phyloP scores from a whole-genome alignment of 352 stramenopile genomes.

The Phytophthora sansomeana region DNA sequence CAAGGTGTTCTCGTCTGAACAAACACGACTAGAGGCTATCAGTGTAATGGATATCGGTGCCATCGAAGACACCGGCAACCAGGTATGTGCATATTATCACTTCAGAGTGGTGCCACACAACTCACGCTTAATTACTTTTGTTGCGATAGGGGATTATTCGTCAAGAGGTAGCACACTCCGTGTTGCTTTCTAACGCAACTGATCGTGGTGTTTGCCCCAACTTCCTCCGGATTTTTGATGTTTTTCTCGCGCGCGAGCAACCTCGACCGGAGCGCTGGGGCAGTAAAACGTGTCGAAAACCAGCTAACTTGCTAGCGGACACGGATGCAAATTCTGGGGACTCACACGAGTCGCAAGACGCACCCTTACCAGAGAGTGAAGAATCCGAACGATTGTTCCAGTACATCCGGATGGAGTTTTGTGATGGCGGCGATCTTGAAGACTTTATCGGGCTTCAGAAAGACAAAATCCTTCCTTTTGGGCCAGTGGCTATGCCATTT shows the following conservation, averaged over 20 bases:
- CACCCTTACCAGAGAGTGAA: conserved; percentile 1
- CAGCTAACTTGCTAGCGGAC: conserved; percentile 62
- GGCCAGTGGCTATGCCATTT: conserved; percentile 75
- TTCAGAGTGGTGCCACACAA: background rate
- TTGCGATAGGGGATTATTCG: conserved; percentile 77
- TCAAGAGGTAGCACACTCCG: conserved; percentile 95
- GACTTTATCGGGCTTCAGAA: conserved; percentile 93
- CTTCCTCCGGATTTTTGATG: conserved; percentile 93
- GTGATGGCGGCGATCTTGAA: conserved; percentile 96
- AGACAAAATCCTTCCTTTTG: conserved; percentile 63
- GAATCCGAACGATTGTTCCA: conserved; percentile 75
- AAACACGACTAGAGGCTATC: conserved; percentile 76
- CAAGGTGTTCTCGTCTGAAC: conserved; percentile 74
- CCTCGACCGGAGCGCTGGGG: conserved; percentile 67
- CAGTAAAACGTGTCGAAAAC: conserved; percentile 64
- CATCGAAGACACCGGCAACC: conserved; percentile 88
- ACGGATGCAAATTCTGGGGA: conserved; percentile 17
- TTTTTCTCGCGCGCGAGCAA: conserved; percentile 89
- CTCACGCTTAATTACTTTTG: background rate
- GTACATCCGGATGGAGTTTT: conserved; percentile 99
- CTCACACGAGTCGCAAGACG: conserved; percentile 4
- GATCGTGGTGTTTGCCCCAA: conserved; percentile 93
- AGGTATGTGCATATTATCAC: conserved; percentile 50
- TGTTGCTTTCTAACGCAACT: conserved; percentile 92
- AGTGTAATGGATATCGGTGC: conserved; percentile 94